A percentile compares a stretch with the other conserved stretches of the same genome.
Evolutionary conservation across 208 protist species (phyloP).

Genomic region (Wallacemonas sp.): DNA sequence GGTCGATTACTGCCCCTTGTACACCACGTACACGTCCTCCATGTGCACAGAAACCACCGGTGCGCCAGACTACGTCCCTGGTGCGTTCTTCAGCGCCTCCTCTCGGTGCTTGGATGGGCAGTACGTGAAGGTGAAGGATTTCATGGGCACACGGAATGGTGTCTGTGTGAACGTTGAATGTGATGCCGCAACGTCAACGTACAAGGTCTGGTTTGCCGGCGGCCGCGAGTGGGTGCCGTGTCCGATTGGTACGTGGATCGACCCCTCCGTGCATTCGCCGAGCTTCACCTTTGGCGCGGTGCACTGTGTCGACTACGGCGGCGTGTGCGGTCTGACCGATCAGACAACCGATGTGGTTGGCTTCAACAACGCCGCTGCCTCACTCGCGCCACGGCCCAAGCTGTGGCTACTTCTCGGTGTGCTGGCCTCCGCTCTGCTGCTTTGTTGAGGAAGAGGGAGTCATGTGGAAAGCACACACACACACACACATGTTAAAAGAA

Average conservation of each 20-base stretch:
- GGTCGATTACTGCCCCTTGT: conserved; percentile 17
- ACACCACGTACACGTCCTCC: not conserved
- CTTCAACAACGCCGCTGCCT: not conserved
- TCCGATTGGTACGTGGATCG: conserved; percentile 2
- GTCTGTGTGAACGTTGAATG: conserved; percentile 16
- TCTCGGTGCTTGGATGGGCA: conserved; percentile 16
- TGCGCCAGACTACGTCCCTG: not conserved
- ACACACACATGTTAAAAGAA: not conserved
- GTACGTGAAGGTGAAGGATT: conserved; percentile 14
- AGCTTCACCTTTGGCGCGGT: conserved; percentile 15
- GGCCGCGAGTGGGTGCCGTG: conserved; percentile 10
- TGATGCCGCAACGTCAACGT: not conserved
- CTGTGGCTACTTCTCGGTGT: not conserved
- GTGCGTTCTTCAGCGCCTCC: not conserved
- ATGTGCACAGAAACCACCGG: conserved; percentile 11
- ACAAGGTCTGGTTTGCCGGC: conserved; percentile 14
- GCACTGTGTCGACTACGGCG: conserved; percentile 4
- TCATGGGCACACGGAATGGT: conserved; percentile 2
- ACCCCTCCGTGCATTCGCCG: conserved; percentile 3
- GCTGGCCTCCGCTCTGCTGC: not conserved
- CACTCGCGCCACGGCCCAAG: no score
- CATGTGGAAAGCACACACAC: not conserved
- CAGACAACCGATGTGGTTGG: not conserved
- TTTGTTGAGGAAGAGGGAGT: not conserved
- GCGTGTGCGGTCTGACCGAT: not conserved